Evolutionary conservation across 306 rosid genomes (phyloP), one percentile per base, ranked within the genome.

Genomic region (Malus fusca): DNA sequence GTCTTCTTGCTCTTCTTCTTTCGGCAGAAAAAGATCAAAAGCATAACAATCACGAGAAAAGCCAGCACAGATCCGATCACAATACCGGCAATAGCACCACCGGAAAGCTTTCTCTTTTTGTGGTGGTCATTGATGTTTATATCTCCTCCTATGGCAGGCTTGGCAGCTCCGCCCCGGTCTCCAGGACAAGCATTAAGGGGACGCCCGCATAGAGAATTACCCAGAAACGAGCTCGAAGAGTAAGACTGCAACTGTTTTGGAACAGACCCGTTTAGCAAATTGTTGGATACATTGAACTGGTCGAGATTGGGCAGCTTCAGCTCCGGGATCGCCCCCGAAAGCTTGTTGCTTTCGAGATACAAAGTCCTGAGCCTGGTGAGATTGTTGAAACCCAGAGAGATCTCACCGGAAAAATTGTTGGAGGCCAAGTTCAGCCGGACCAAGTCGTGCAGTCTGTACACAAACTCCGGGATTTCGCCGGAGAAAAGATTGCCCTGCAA

Each of bases 331-430:
- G 75, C 61, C 69, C 89, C 89, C 4, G 70, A 33, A 1, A 86
- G 69, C 60, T 31, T 75, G 78, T 86, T 86, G 77, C 73, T 86
- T 46, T 86, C 83, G 2, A 86, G 72, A 65, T 44, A 83, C 66
- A 86, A 53, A 5, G 89, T 86, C 42, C 68, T 72, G 13, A 86
- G 48, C 66, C 89, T 72, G 4, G 81, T 83, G 51, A 86, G 80
- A 21, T 80, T 83, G 83, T 83, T 83, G 65, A 86, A 75, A 2
- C 44, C 23, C 10, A 12, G 30, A 13, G 89, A 80, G 85, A 86
- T 86, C 79, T 78, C 87, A 15, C 89, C 87, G 43, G 89, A 83
- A 69, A 86, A 86, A 69, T 78, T 86, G 79, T 86, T 86, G 35
- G 73, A 44, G 5, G 89, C 89, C 60, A 86, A 66, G 80, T 83